phyloP scores from a whole-genome alignment of 2,329 filamentous ascomycete species.

The Verticillium zaregamsianum region DNA sequence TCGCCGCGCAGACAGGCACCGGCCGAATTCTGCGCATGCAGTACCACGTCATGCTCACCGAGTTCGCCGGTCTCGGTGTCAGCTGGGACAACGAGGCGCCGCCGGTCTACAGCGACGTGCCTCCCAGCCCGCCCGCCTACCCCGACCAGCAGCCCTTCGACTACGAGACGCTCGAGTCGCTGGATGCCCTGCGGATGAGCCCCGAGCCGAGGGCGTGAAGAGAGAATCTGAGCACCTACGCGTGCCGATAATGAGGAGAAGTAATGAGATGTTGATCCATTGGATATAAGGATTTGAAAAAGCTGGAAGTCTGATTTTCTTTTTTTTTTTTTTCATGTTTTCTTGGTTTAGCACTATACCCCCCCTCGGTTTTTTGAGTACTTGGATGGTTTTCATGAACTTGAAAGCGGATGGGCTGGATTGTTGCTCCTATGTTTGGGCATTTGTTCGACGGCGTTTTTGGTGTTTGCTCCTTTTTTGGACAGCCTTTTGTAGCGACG shows the following conservation, averaged over 20 bases:
- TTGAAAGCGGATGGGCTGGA: neutral
- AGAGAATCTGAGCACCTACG: neutral
- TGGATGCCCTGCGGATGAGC: constrained; percentile 19
- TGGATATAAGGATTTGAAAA: neutral
- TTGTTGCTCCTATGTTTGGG: neutral
- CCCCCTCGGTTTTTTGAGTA: constrained; percentile 1
- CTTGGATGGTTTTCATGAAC: neutral
- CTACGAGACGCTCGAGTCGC: constrained; percentile 35
- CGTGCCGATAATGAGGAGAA: constrained; percentile 4
- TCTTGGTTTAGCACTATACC: constrained; percentile 10
- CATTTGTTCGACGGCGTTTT: neutral
- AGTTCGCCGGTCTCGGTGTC: constrained; percentile 81
- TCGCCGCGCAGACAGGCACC: constrained; percentile 81
- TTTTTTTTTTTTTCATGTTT: neutral
- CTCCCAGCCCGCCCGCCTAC: constrained; percentile 76
- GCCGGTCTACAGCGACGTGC: constrained; percentile 90
- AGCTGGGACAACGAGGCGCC: constrained; percentile 97
- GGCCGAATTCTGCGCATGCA: constrained; percentile 86
- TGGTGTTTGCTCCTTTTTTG: neutral
- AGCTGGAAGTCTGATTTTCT: neutral
- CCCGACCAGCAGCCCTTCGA: constrained; percentile 27
- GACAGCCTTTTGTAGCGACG: neutral
- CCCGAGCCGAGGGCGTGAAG: neutral
- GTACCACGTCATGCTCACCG: constrained; percentile 78
- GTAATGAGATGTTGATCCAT: constrained; percentile 3